A percentile compares a stretch with the other conserved stretches of the same genome.
These are phyloP conservation scores for Chrysoporthe puriensis DNA, from an alignment of 2,329 filamentous ascomycete species.

Conservation along the genomic window DNA sequence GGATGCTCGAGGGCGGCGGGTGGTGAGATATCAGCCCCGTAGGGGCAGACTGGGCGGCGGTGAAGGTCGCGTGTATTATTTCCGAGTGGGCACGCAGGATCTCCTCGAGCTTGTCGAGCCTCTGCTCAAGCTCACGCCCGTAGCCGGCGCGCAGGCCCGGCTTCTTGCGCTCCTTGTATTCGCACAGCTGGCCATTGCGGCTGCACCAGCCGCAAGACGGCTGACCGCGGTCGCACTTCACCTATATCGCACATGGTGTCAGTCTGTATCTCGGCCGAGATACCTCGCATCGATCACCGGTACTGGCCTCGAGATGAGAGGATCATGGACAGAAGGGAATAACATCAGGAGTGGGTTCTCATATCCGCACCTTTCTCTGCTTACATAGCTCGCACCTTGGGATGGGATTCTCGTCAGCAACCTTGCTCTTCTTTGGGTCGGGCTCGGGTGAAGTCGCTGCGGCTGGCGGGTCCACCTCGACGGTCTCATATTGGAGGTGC, in stretches of 20 bases:
- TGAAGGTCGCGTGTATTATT: conserved; percentile 63
- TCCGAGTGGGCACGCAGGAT: conserved; percentile 68
- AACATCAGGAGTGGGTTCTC: conserved; percentile 22
- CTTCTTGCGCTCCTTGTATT: conserved; percentile 72
- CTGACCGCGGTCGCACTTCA: conserved; percentile 77
- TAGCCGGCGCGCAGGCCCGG: conserved; percentile 69
- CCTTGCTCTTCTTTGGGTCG: conserved; percentile 30
- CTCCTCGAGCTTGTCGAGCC: conserved; percentile 70
- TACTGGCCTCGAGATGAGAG: too few relatives aligned
- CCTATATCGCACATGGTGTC: conserved; percentile 43
- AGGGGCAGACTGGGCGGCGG: conserved; percentile 37
- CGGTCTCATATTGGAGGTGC: conserved; percentile 27
- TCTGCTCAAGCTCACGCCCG: conserved; percentile 73
- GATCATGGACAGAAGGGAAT: neutral
- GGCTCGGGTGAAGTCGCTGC: conserved; percentile 27
- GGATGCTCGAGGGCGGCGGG: conserved; percentile 45
- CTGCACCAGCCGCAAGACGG: conserved; percentile 72
- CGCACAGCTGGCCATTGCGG: conserved; percentile 64
- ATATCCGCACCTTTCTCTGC: conserved; percentile 67
- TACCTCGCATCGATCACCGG: neutral
- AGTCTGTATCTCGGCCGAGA: neutral
- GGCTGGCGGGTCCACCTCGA: conserved; percentile 22
- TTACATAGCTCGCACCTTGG: conserved; percentile 77
- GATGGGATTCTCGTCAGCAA: conserved; percentile 42
- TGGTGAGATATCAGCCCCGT: conserved; percentile 32